Conservation (phyloP, 495 filamentous ascomycete genomes). For the Podospora sp. region DNA sequence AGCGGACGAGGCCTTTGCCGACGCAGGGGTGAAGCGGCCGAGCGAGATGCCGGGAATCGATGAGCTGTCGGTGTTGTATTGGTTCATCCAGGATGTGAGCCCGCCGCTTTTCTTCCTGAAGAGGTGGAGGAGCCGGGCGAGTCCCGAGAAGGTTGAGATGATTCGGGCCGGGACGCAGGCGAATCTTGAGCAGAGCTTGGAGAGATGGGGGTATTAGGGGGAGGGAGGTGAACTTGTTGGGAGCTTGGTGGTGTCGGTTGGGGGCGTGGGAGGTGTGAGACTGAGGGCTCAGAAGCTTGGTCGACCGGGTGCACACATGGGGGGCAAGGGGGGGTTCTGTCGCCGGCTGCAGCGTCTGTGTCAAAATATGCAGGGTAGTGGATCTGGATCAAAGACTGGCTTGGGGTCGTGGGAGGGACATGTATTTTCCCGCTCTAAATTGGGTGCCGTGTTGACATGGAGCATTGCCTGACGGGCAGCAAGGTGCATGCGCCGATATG, state of each 20-base stretch:
- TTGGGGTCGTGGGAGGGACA: not conserved
- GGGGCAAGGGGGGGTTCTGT: not conserved
- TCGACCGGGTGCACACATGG: not conserved
- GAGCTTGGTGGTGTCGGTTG: not conserved
- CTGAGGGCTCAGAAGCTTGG: not conserved
- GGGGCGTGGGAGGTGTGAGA: not conserved
- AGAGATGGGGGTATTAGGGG: not conserved
- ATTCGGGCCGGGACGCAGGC: not conserved
- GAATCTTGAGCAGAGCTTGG: not conserved
- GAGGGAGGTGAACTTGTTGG: not conserved
- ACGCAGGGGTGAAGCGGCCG: slow-evolving; percentile 3
- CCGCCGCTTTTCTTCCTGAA: slow-evolving; percentile 4
- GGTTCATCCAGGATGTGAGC: slow-evolving; percentile 14
- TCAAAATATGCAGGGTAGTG: not conserved
- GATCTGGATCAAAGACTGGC: not conserved
- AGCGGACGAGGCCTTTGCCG: not conserved
- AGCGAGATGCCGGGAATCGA: slow-evolving; percentile 10
- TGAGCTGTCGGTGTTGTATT: slow-evolving; percentile 11
- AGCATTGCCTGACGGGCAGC: too few relatives aligned
- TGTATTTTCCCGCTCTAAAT: not conserved
- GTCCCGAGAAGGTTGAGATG: not conserved
- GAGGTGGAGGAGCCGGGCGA: slow-evolving; percentile 4
- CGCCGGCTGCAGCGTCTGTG: not conserved
- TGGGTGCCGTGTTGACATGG: not conserved
- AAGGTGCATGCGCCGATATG: not conserved